phyloP scores from a whole-genome alignment of 108 stramenopile species.

The Skeletonema grethae region DNA sequence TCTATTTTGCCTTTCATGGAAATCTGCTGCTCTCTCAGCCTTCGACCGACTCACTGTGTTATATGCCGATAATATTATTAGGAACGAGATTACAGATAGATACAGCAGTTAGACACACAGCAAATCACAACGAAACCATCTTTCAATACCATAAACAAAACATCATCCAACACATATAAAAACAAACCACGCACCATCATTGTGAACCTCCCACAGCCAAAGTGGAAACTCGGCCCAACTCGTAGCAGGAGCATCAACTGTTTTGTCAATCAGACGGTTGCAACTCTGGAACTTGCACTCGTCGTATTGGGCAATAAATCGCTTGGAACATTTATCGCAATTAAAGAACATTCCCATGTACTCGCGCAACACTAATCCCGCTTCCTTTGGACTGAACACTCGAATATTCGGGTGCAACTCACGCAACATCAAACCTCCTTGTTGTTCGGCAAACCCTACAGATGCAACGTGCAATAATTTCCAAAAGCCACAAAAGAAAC shows the following conservation, averaged over 20 bases:
- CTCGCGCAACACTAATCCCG: conserved; percentile 33
- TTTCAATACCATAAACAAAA: too few species aligned
- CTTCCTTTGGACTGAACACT: conserved; percentile 32
- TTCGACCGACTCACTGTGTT: conserved; percentile 23
- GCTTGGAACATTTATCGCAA: conserved; percentile 27
- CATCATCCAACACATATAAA: too few species aligned
- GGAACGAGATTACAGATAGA: too few species aligned
- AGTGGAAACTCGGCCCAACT: conserved; percentile 49
- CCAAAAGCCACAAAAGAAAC: conserved; percentile 58
- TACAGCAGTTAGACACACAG: too few species aligned
- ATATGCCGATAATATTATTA: too few species aligned
- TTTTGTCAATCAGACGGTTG: conserved; percentile 22
- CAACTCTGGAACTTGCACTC: conserved; percentile 31
- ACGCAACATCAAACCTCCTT: conserved; percentile 35
- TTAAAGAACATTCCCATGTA: conserved; percentile 45
- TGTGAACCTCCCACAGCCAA: conserved; percentile 54
- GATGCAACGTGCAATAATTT: conserved; percentile 52
- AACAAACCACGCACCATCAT: too few species aligned
- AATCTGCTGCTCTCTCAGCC: conserved; percentile 18
- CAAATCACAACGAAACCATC: too few species aligned
- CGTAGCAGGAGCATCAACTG: conserved; percentile 7
- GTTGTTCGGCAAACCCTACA: conserved; percentile 55
- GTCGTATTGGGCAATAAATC: conserved; percentile 30
- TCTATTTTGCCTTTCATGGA: conserved; percentile 4
- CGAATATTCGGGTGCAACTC: conserved; percentile 29